Conservation (phyloP, 345 rosid genomes). For the Draba incana region DNA sequence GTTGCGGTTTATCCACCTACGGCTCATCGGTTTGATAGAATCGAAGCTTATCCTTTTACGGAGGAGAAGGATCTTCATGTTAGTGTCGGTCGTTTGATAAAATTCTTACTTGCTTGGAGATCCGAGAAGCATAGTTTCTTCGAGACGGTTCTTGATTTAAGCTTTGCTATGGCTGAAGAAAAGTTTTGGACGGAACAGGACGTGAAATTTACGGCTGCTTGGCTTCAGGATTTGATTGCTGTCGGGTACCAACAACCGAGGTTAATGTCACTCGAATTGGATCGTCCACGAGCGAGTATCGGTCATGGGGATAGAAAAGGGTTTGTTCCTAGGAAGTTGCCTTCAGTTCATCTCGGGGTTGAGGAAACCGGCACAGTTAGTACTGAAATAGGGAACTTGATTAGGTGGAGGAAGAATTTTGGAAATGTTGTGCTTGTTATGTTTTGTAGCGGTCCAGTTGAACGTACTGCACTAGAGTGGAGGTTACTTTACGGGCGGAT, state of each 20-base stretch:
- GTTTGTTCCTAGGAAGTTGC: conserved; percentile 81
- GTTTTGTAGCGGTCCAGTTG: conserved; percentile 93
- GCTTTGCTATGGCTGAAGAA: conserved; percentile 92
- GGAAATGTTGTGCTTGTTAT: conserved; percentile 93
- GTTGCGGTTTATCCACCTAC: conserved; percentile 97
- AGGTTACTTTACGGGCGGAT: conserved; percentile 94
- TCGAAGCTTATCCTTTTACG: conserved; percentile 88
- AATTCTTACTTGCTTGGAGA: conserved; percentile 89
- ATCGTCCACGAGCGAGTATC: conserved; percentile 72
- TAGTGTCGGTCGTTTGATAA: conserved; percentile 84
- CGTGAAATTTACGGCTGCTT: conserved; percentile 85
- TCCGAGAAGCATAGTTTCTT: conserved; percentile 83
- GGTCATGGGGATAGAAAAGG: conserved; percentile 95
- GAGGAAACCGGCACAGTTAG: conserved; percentile 91
- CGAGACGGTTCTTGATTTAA: conserved; percentile 84
- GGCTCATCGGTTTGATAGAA: conserved; percentile 76
- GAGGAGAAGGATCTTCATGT: conserved; percentile 99
- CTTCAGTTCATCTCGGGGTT: conserved; percentile 95
- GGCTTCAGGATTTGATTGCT: conserved; percentile 97
- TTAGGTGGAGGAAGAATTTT: conserved; percentile 93
- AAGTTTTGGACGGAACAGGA: conserved; percentile 96
- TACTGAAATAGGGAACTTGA: conserved; percentile 91
- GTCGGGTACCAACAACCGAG: conserved; percentile 98
- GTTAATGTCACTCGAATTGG: conserved; percentile 90
- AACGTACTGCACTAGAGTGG: conserved; percentile 96